Evolutionary conservation across 352 stramenopile genomes (phyloP).

Genomic region (Phytophthora pisi): DNA sequence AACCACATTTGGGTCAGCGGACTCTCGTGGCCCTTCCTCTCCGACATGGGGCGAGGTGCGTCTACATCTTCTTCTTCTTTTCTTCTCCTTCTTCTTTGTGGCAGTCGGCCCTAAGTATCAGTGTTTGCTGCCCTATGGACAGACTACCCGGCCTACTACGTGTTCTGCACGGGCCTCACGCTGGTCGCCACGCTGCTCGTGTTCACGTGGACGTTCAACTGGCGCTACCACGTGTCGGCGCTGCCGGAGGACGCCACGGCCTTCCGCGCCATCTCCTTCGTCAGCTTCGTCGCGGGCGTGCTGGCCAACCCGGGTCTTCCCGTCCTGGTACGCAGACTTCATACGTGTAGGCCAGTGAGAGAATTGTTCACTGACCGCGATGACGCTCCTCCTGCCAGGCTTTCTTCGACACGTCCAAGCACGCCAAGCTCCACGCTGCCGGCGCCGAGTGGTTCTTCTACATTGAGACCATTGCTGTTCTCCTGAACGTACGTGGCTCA

Average conservation of each 20-base stretch:
- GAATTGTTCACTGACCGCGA: conserved; percentile 5
- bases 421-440: conserved; percentile 43
- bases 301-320: conserved; percentile 56
- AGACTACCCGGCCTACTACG: conserved; percentile 63
- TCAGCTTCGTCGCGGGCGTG: conserved; percentile 39
- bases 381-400: conserved; percentile 25
- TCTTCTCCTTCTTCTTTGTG: too few relatives aligned
- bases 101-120: too few relatives aligned
- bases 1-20: conserved; percentile 59
- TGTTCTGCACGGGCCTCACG: conserved; percentile 62
- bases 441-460: conserved; percentile 70
- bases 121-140: conserved; percentile 2
- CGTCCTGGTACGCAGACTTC: conserved; percentile 42
- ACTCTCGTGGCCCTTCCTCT: conserved; percentile 67
- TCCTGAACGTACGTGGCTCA: conserved; percentile 52
- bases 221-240: conserved; percentile 46
- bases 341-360: background rate
- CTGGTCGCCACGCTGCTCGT: conserved; percentile 49
- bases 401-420: conserved; percentile 61
- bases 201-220: conserved; percentile 60
- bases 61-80: background rate
- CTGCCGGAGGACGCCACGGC: conserved; percentile 30
- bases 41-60: conserved; percentile 62
- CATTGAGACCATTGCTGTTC: conserved; percentile 52
- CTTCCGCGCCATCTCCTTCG: conserved; percentile 28